These are phyloP conservation scores for Petrea volubilis DNA, from an alignment of 257 asterid genomes.

Conservation along the genomic window DNA sequence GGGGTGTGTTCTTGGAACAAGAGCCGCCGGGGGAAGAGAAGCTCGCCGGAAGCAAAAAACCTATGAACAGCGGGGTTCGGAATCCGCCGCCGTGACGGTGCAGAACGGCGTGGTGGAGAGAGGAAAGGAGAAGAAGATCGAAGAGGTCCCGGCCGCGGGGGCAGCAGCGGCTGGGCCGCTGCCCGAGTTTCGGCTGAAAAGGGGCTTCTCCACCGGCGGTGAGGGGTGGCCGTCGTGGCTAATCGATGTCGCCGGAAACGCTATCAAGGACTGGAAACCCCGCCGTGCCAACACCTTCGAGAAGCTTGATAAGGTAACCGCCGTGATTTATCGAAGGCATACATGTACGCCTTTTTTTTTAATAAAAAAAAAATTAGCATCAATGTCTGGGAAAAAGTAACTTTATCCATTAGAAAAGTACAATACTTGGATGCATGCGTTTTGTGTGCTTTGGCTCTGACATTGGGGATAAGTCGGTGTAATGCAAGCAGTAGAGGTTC, in stretches of 20 bases:
- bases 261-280: constrained; percentile 80
- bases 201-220: constrained; percentile 31
- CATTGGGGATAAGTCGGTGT: neutral
- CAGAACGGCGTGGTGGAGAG: constrained; percentile 8
- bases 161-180: constrained; percentile 12
- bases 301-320: constrained; percentile 79
- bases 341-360: neutral
- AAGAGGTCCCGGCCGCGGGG: constrained; percentile 20
- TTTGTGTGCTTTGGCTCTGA: neutral
- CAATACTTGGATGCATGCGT: constrained; percentile 25
- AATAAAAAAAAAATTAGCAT: too few species aligned
- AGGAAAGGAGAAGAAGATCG: constrained; percentile 33
- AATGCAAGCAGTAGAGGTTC: neutral
- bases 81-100: constrained; percentile 16
- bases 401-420: constrained; percentile 27
- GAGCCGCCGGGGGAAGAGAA: constrained; percentile 28
- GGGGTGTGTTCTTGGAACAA: constrained; percentile 67
- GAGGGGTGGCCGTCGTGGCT: constrained; percentile 96
- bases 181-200: constrained; percentile 45
- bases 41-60: constrained; percentile 33
- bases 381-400: constrained; percentile 16
- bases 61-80: constrained; percentile 18
- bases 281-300: constrained; percentile 88
- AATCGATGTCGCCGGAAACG: constrained; percentile 75
- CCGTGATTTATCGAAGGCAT: neutral